Percentiles rank a stretch among this genome's conserved stretches.
These are phyloP conservation scores for Hypoxylon sp. DNA, from an alignment of 2,329 filamentous ascomycete species.

Conservation along the genomic window DNA sequence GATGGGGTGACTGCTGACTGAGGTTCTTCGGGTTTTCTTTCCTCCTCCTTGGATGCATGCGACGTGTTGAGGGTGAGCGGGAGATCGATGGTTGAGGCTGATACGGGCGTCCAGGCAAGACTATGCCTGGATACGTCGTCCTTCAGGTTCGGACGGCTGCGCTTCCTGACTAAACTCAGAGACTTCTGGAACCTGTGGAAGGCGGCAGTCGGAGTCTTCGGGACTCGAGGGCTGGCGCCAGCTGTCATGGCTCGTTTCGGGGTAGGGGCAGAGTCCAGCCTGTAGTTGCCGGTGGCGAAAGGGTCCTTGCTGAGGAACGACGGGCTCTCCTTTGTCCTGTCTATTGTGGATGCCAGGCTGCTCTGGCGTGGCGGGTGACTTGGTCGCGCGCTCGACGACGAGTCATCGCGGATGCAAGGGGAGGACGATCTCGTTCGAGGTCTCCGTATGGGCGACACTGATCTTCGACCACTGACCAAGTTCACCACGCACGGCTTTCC, in stretches of 20 bases:
- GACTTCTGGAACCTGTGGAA: slow-evolving; percentile 63
- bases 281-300: slow-evolving; percentile 57
- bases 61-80: slow-evolving; percentile 37
- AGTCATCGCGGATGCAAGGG: slow-evolving; percentile 47
- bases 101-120: slow-evolving; percentile 49
- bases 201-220: slow-evolving; percentile 60
- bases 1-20: slow-evolving; percentile 44
- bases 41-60: slow-evolving; percentile 50
- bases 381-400: slow-evolving; percentile 30
- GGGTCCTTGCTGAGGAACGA: slow-evolving; percentile 67
- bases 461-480: slow-evolving; percentile 57
- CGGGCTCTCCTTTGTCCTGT: slow-evolving; percentile 55
- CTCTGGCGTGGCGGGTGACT: slow-evolving; percentile 58
- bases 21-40: slow-evolving; percentile 43
- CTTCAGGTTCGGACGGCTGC: slow-evolving; percentile 63
- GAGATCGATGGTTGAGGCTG: slow-evolving; percentile 44
- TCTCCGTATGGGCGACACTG: slow-evolving; percentile 57
- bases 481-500: slow-evolving; percentile 70
- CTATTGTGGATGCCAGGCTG: slow-evolving; percentile 52
- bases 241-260: slow-evolving; percentile 46
- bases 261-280: slow-evolving; percentile 45
- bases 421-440: slow-evolving; percentile 45
- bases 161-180: slow-evolving; percentile 66
- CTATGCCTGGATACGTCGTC: slow-evolving; percentile 53
- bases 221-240: slow-evolving; percentile 51